Conservation (phyloP, 768 basidiomycete species). For the Lactarius pseudohatsudake region DNA sequence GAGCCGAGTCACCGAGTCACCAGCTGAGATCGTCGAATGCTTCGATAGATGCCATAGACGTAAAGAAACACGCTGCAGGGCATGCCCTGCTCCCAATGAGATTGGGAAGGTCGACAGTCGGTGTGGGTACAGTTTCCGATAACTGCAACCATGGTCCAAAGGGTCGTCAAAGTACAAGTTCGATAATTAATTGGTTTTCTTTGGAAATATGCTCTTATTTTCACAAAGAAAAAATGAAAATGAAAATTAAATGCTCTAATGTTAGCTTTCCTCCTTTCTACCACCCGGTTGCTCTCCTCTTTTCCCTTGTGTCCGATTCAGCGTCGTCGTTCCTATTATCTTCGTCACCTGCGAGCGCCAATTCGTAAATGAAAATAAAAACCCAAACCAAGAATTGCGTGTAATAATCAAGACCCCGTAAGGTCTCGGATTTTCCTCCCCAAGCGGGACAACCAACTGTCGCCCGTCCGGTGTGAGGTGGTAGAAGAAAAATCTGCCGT, state of each 20-base stretch:
- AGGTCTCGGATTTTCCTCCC: constrained; percentile 68
- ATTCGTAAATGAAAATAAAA: constrained; percentile 17
- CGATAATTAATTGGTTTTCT: neutral
- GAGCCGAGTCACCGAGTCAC: constrained; percentile 19
- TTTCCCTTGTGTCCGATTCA: constrained; percentile 42
- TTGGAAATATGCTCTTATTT: neutral
- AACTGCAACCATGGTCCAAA: neutral
- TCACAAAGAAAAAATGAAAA: neutral
- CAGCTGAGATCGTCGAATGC: constrained; percentile 24
- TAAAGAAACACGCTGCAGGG: constrained; percentile 26
- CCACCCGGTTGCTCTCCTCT: constrained; percentile 51
- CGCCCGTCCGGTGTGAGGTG: constrained; percentile 48
- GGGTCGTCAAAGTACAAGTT: neutral
- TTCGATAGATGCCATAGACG: constrained; percentile 23
- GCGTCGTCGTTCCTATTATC: constrained; percentile 35
- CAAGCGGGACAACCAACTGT: constrained; percentile 68
- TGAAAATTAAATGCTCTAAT: neutral
- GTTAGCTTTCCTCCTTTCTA: constrained; percentile 25
- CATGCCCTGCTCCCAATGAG: constrained; percentile 21
- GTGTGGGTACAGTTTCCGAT: constrained; percentile 3
- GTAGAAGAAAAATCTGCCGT: constrained; percentile 65
- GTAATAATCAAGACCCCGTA: constrained; percentile 66
- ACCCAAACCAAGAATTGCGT: constrained; percentile 33
- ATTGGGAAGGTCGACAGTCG: constrained; percentile 23
- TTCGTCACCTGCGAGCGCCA: constrained; percentile 26